phyloP scores from a whole-genome alignment of 129 eudicot species.

The Calendula officinalis region DNA sequence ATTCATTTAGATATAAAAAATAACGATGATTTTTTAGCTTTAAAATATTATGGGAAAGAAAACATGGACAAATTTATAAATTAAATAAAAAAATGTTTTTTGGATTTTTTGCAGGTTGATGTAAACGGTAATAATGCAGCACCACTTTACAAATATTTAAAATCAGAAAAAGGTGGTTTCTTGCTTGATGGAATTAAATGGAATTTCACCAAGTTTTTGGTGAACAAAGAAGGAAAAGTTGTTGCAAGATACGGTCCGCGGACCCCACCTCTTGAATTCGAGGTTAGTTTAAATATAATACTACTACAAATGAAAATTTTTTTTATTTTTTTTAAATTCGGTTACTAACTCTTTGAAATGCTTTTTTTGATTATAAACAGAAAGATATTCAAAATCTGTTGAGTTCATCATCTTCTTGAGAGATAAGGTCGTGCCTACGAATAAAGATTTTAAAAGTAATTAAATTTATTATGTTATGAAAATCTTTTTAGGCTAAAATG shows the following conservation, averaged over 20 bases:
- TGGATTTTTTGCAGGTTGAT: constrained; percentile 48
- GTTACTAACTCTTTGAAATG: constrained; percentile 9
- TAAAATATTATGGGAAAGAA: not conserved
- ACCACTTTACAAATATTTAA: constrained; percentile 78
- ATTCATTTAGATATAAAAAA: constrained; percentile 6
- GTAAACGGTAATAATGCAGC: constrained; percentile 88
- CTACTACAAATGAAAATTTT: not conserved
- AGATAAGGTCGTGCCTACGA: constrained; percentile 23
- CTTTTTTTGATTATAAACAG: constrained; percentile 36
- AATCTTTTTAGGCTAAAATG: not conserved
- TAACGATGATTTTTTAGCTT: constrained; percentile 7
- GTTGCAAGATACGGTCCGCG: constrained; percentile 71
- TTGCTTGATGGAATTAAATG: constrained; percentile 77
- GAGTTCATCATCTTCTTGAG: constrained; percentile 48
- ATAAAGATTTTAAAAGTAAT: constrained; percentile 18
- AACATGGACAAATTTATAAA: constrained; percentile 10
- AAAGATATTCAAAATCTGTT: constrained; percentile 53
- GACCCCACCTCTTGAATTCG: constrained; percentile 77
- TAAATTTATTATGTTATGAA: constrained; percentile 6
- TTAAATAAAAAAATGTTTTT: not conserved
- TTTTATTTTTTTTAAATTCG: not conserved
- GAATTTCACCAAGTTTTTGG: constrained; percentile 92
- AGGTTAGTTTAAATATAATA: constrained; percentile 41
- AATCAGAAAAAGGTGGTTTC: constrained; percentile 72
- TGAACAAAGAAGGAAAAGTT: constrained; percentile 79